Conservation (phyloP, 225 moss, liverwort and hornwort species). For the Neckera pumila region DNA sequence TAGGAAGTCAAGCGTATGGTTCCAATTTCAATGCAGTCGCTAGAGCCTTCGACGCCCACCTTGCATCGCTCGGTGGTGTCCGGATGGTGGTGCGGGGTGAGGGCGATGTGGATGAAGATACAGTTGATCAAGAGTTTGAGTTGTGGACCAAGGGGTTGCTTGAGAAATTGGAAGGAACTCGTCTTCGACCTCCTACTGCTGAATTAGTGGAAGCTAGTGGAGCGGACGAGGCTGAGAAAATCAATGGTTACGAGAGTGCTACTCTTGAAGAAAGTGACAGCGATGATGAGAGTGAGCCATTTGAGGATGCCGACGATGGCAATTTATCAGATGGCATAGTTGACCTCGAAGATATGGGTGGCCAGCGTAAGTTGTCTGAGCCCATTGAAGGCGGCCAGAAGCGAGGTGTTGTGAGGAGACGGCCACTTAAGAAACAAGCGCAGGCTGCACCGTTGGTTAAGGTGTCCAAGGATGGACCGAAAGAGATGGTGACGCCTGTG, state of each 20-base stretch:
- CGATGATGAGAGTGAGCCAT: conserved; percentile 46
- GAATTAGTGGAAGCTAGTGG: neutral
- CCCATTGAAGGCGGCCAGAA: conserved; percentile 28
- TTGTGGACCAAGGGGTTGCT: conserved; percentile 48
- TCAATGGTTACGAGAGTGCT: conserved; percentile 7
- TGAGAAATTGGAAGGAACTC: conserved; percentile 15
- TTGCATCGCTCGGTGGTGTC: conserved; percentile 65
- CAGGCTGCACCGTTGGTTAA: conserved; percentile 4
- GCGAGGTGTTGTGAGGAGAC: conserved; percentile 65
- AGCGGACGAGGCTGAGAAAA: neutral
- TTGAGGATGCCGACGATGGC: conserved; percentile 42
- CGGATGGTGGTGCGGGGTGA: conserved; percentile 59
- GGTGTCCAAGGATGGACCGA: conserved; percentile 30
- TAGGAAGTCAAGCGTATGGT: conserved; percentile 82
- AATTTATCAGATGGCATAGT: conserved; percentile 40
- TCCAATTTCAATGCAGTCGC: conserved; percentile 68
- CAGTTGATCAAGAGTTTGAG: conserved; percentile 59
- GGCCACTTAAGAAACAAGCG: conserved; percentile 19
- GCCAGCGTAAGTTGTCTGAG: conserved; percentile 16
- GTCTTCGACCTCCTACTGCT: neutral
- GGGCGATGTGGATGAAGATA: conserved; percentile 57
- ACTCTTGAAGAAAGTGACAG: conserved; percentile 22
- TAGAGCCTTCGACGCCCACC: conserved; percentile 59
- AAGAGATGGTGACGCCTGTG: conserved; percentile 88
- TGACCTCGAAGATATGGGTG: conserved; percentile 84